phyloP scores from a whole-genome alignment of 306 rosid species.

The Cicer cuneatum region DNA sequence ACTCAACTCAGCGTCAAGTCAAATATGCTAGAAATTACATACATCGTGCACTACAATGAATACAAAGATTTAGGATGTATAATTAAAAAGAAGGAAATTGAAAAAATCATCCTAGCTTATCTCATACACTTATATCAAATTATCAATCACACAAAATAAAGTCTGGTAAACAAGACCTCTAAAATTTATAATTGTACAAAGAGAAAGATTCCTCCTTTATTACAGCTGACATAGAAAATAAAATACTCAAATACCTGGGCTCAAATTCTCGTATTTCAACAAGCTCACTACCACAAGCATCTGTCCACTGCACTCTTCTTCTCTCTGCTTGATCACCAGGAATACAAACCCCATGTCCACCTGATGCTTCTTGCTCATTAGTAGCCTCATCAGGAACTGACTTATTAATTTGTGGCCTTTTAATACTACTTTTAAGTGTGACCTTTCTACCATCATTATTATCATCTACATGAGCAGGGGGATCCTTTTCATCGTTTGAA shows the following conservation, averaged over 20 bases:
- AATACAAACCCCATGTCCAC: slow-evolving; percentile 50
- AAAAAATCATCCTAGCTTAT: slow-evolving; percentile 18
- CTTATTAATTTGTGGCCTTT: slow-evolving; percentile 54
- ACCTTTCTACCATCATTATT: slow-evolving; percentile 53
- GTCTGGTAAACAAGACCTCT: slow-evolving; percentile 19
- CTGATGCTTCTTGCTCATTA: slow-evolving; percentile 52
- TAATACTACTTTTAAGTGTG: slow-evolving; percentile 84
- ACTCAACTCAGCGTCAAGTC: slow-evolving; percentile 15
- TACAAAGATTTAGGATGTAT: slow-evolving; percentile 1
- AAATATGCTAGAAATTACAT: slow-evolving; percentile 1
- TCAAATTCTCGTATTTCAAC: slow-evolving; percentile 87
- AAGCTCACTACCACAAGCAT: slow-evolving; percentile 84
- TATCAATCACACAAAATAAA: slow-evolving; percentile 31
- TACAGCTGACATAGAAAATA: slow-evolving; percentile 25
- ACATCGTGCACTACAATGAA: slow-evolving; percentile 24
- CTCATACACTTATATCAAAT: slow-evolving; percentile 26
- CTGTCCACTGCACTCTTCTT: slow-evolving; percentile 97
- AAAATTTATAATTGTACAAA: slow-evolving; percentile 17
- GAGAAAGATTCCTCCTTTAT: slow-evolving; percentile 10
- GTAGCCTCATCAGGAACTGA: slow-evolving; percentile 55
- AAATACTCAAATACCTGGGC: slow-evolving; percentile 71
- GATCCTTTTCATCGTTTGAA: slow-evolving; percentile 65
- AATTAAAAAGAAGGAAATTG: neutral
- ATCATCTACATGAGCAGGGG: slow-evolving; percentile 50
- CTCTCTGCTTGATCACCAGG: slow-evolving; percentile 60